Evolutionary conservation across 495 filamentous ascomycete species (phyloP).

Genomic region (Cudoniella acicularis): DNA sequence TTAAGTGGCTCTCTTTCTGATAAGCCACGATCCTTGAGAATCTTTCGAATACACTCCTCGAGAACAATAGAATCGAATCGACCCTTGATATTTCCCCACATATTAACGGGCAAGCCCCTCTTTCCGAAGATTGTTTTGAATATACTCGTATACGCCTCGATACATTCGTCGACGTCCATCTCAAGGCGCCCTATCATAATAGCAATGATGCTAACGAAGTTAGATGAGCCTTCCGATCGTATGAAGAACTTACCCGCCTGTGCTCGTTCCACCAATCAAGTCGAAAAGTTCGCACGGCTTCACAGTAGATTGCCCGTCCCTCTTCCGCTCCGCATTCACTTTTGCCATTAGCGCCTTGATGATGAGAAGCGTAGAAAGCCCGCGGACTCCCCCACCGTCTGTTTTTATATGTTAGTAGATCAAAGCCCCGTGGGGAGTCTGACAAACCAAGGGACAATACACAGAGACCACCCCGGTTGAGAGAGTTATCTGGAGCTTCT

Average conservation of each 20-base stretch:
- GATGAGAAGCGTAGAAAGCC: slow-evolving; percentile 16
- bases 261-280: slow-evolving; percentile 39
- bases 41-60: slow-evolving; percentile 16
- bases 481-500: slow-evolving; percentile 6
- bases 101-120: slow-evolving; percentile 12
- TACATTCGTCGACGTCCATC: slow-evolving; percentile 38
- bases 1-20: slow-evolving; percentile 36
- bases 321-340: slow-evolving; percentile 13
- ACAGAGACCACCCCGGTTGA: slow-evolving; percentile 10
- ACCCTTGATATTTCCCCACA: slow-evolving; percentile 1
- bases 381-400: slow-evolving; percentile 14
- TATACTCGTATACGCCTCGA: slow-evolving; percentile 22
- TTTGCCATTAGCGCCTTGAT: slow-evolving; percentile 14
- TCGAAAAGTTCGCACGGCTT: slow-evolving; percentile 45
- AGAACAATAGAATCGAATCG: slow-evolving; percentile 23
- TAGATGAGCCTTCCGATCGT: background rate
- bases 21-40: slow-evolving; percentile 21
- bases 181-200: slow-evolving; percentile 39
- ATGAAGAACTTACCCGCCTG: slow-evolving; percentile 31
- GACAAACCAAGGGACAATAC: slow-evolving; percentile 10
- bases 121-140: slow-evolving; percentile 20
- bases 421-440: background rate
- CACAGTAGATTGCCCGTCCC: slow-evolving; percentile 11
- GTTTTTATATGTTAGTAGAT: slow-evolving; percentile 1
- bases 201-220: slow-evolving; percentile 33